Conservation (phyloP, 345 rosid species). For the Pistacia integerrima region DNA sequence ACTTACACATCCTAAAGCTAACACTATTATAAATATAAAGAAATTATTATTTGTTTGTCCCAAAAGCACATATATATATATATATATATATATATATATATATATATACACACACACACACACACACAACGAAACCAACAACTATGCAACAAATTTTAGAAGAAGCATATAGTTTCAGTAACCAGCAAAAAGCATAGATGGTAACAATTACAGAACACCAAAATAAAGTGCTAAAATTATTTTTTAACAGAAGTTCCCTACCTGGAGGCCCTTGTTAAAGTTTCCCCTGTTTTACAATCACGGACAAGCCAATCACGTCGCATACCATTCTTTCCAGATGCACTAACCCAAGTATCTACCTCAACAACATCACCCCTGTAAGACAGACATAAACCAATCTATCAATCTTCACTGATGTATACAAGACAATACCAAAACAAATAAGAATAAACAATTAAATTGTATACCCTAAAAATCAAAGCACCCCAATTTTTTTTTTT, state of each 20-base stretch:
- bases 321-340: conserved; percentile 95
- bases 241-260: conserved; percentile 18
- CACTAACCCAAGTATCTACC: conserved; percentile 87
- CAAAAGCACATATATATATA: not conserved
- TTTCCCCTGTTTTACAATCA: conserved; percentile 74
- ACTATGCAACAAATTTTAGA: not conserved
- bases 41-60: not conserved
- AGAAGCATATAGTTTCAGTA: not conserved
- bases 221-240: not conserved
- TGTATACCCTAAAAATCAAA: not conserved
- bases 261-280: conserved; percentile 91
- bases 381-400: conserved; percentile 15
- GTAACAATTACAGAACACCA: not conserved
- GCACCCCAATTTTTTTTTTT: not conserved
- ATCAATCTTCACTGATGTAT: not conserved
- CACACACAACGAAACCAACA: not conserved
- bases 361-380: conserved; percentile 93
- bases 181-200: not conserved
- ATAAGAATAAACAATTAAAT: not conserved
- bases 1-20: not conserved
- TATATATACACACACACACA: too few species aligned
- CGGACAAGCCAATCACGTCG: conserved; percentile 94
- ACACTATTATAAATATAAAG: not conserved
- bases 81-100: too few species aligned
- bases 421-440: not conserved